These are phyloP conservation scores for Fusarium penzigii DNA, from an alignment of 2,329 filamentous ascomycete species.

Conservation along the genomic window DNA sequence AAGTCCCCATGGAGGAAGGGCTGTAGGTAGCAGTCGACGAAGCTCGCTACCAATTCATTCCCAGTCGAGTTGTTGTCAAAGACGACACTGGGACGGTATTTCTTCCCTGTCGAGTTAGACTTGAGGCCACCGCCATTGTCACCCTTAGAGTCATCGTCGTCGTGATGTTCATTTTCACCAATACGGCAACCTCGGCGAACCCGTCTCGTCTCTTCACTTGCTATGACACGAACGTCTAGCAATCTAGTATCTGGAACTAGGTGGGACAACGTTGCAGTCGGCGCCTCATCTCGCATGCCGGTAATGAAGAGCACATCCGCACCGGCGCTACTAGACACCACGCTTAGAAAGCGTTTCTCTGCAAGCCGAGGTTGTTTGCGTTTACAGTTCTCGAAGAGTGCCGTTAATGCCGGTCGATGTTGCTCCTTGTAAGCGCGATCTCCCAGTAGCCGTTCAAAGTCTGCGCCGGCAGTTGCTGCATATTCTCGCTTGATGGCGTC, in stretches of 20 bases:
- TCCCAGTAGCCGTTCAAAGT: slow-evolving; percentile 47
- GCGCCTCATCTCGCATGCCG: slow-evolving; percentile 62
- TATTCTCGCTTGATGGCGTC: slow-evolving; percentile 59
- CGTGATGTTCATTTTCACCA: not conserved
- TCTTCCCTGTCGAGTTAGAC: slow-evolving; percentile 12
- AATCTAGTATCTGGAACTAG: slow-evolving; percentile 53
- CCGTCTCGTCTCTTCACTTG: slow-evolving; percentile 38
- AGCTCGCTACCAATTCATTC: slow-evolving; percentile 36
- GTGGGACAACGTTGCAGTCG: slow-evolving; percentile 54
- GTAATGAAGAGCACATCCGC: slow-evolving; percentile 61
- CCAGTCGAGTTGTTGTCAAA: slow-evolving; percentile 55
- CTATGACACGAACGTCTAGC: slow-evolving; percentile 53
- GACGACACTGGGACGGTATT: slow-evolving; percentile 43
- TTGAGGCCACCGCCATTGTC: slow-evolving; percentile 1
- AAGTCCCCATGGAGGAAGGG: slow-evolving; percentile 50
- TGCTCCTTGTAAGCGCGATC: slow-evolving; percentile 64
- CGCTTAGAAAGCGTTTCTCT: slow-evolving; percentile 51
- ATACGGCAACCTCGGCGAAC: slow-evolving; percentile 34
- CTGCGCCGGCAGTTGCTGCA: slow-evolving; percentile 47
- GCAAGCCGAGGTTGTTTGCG: slow-evolving; percentile 45
- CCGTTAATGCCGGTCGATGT: slow-evolving; percentile 53
- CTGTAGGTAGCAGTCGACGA: slow-evolving; percentile 44
- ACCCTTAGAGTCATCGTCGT: slow-evolving; percentile 5
- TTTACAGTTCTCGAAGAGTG: slow-evolving; percentile 51
- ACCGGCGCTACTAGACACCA: slow-evolving; percentile 42